Conservation (phyloP, 176 grass and related monocot genomes). For the Bothriochloa decipiens region DNA sequence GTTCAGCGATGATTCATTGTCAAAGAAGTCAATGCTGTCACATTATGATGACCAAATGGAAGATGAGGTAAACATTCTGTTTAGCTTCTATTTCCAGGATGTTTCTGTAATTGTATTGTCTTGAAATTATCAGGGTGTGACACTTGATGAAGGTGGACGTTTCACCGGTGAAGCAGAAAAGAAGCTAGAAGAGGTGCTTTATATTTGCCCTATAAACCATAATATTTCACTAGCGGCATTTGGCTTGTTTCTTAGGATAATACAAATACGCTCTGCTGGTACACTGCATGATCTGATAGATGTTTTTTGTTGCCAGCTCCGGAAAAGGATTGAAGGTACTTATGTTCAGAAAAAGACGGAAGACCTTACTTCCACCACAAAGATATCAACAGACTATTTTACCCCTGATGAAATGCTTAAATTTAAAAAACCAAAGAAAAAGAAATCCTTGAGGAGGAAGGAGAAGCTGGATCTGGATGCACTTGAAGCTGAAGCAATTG, state of each 20-base stretch:
- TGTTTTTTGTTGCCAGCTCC: slow-evolving; percentile 68
- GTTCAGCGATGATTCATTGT: slow-evolving; percentile 69
- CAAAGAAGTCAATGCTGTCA: slow-evolving; percentile 73
- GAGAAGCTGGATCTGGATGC: slow-evolving; percentile 90
- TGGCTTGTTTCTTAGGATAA: not conserved
- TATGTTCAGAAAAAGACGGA: slow-evolving; percentile 58
- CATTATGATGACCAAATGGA: slow-evolving; percentile 83
- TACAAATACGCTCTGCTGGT: not conserved
- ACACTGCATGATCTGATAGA: not conserved
- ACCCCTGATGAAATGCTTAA: slow-evolving; percentile 84
- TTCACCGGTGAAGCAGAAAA: slow-evolving; percentile 85
- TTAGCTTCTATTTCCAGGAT: slow-evolving; percentile 13
- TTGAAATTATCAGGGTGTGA: slow-evolving; percentile 61
- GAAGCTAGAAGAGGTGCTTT: slow-evolving; percentile 76
- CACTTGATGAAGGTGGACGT: slow-evolving; percentile 79
- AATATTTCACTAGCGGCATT: not conserved
- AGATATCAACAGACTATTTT: slow-evolving; percentile 80
- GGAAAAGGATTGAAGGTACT: slow-evolving; percentile 76
- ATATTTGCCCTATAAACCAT: not conserved
- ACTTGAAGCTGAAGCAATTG: slow-evolving; percentile 82
- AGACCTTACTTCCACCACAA: slow-evolving; percentile 65
- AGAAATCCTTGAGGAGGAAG: slow-evolving; percentile 96
- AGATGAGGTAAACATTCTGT: slow-evolving; percentile 65
- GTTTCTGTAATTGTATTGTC: slow-evolving; percentile 30
- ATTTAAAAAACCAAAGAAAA: slow-evolving; percentile 99